A percentile compares a stretch with the other conserved stretches of the same genome.
Evolutionary conservation across 345 rosid genomes (phyloP).

Genomic region (Garcia nutans): DNA sequence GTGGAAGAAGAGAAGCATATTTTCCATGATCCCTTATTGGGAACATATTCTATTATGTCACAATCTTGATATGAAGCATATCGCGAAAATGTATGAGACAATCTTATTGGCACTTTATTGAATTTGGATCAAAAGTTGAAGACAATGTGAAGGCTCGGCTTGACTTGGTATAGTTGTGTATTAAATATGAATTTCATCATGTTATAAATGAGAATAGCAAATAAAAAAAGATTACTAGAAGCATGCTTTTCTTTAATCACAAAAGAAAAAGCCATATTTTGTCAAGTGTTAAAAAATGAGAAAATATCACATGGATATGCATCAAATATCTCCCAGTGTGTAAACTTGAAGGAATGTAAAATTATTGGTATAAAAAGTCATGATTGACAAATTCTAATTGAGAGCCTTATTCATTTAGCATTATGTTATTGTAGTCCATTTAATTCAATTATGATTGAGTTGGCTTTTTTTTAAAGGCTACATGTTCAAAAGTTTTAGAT

Average conservation of each 20-base stretch:
- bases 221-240: background rate
- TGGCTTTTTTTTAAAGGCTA: background rate
- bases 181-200: no score
- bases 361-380: background rate
- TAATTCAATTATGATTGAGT: background rate
- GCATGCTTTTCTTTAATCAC: background rate
- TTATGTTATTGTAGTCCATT: background rate
- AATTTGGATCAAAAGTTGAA: conserved; percentile 2
- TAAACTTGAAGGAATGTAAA: background rate
- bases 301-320: background rate
- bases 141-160: background rate
- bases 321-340: background rate
- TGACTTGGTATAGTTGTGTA: background rate
- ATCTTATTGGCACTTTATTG: background rate
- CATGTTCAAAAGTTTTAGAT: background rate
- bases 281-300: background rate
- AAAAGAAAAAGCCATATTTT: background rate
- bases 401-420: background rate
- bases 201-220: background rate
- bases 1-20: background rate
- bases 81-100: conserved; percentile 18
- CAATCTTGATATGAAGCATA: conserved; percentile 17
- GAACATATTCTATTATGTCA: background rate
- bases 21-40: background rate
- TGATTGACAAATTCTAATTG: background rate